Conservation (phyloP, 345 rosid species). For the Syzygium oleosum region DNA sequence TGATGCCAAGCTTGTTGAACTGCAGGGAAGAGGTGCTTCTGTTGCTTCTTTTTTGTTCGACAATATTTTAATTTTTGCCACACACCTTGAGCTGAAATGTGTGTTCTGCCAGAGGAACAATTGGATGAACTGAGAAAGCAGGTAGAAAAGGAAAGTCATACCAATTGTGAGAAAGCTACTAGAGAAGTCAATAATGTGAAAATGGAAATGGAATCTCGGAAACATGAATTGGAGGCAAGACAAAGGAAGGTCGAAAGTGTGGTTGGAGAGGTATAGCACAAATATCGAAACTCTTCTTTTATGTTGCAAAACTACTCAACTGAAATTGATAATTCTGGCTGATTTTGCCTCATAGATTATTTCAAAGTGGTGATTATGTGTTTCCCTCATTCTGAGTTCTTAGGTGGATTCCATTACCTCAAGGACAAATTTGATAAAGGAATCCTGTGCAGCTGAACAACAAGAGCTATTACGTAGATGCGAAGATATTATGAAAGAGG, state of each 20-base stretch:
- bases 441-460: slow-evolving; percentile 54
- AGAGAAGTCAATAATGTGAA: slow-evolving; percentile 40
- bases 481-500: slow-evolving; percentile 71
- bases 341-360: neutral
- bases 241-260: slow-evolving; percentile 69
- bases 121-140: slow-evolving; percentile 42
- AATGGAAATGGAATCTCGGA: slow-evolving; percentile 51
- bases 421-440: slow-evolving; percentile 42
- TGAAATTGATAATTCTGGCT: neutral
- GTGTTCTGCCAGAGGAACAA: slow-evolving; percentile 44
- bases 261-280: slow-evolving; percentile 46
- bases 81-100: neutral
- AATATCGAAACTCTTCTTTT: neutral
- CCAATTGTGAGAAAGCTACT: slow-evolving; percentile 42
- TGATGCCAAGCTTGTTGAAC: slow-evolving; percentile 65
- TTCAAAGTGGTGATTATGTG: neutral
- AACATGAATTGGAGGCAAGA: slow-evolving; percentile 56
- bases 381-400: neutral
- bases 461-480: slow-evolving; percentile 38
- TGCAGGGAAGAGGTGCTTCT: slow-evolving; percentile 52
- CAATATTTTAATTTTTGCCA: neutral
- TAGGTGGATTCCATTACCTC: slow-evolving; percentile 65
- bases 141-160: slow-evolving; percentile 50
- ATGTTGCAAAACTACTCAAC: neutral
- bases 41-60: slow-evolving; percentile 1